A percentile compares a stretch with the other conserved stretches of the same genome.
Conservation (phyloP, 139 green algal species). For the Astrephomene gubernaculifera region DNA sequence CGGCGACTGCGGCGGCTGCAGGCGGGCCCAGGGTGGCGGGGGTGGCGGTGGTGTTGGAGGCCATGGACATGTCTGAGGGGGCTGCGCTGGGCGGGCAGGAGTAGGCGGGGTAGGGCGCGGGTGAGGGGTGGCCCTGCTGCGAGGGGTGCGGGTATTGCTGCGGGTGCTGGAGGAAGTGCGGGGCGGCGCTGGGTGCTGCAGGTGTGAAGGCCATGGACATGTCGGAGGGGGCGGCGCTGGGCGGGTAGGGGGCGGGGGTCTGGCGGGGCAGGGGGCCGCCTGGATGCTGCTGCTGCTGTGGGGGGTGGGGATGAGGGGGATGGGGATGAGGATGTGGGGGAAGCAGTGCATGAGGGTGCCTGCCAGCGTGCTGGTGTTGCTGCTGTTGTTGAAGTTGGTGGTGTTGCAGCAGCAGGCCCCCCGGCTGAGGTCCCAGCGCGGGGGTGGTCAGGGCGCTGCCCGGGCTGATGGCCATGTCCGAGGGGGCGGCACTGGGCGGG, state of each 20-base stretch:
- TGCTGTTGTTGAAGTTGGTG: background rate
- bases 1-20: background rate
- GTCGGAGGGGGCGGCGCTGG: conserved; percentile 17
- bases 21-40: background rate
- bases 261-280: no score
- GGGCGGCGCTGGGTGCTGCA: background rate
- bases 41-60: background rate
- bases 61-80: conserved; percentile 15
- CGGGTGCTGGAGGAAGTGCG: background rate
- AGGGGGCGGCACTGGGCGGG: conserved; percentile 9
- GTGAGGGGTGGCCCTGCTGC: background rate
- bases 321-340: no score
- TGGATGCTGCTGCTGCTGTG: background rate
- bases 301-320: background rate
- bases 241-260: background rate
- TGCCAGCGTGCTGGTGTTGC: conserved; percentile 1
- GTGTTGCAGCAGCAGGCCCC: background rate
- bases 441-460: background rate
- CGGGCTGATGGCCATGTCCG: conserved; percentile 10
- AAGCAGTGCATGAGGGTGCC: no score
- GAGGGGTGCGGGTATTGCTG: no score
- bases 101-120: background rate
- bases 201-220: conserved; percentile 15
- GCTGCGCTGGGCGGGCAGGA: background rate
- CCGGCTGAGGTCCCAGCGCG: background rate